Evolutionary conservation across 2,329 filamentous ascomycete species (phyloP), one percentile per base, ranked within the genome.

Genomic region (Podosphaera aphanis): DNA sequence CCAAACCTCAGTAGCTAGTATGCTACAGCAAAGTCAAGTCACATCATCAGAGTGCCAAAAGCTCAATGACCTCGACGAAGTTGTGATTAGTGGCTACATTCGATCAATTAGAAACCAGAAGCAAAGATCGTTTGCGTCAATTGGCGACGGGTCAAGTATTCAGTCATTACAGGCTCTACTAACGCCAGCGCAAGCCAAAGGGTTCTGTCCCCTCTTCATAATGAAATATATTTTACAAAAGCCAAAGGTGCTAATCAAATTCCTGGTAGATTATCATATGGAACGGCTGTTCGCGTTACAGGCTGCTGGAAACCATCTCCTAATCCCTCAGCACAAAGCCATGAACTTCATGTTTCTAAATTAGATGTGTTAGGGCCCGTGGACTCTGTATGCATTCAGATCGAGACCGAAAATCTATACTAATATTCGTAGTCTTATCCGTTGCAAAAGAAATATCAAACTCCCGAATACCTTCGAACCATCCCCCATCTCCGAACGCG

Each of bases 381-480:
- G 44, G 78, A 94, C 64, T 70, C 84, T 53, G 84, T 90, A 67
- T 61, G 74, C 37, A 21, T 63, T 57, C 35, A 41, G 15, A 16
- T 21, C 8, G 29, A n/a, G 36, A 16, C 25, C 8, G 21, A 37
- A 23, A 19, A 25, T 37, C 10, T 19, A 1, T 20, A 13, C 23
- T 18, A 8, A 43, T 13, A 33, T 39, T 23, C 52, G 23, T 57
- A 95, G 82, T 82, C 78, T 50, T 93, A 83, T 59, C 90, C 90
- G 2, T 74, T 98, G 20, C 90, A 98, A 63, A 93, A 93, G 63
- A 95, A 95, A 63, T 93, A 90, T 55, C 86, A 94, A 55, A 83
- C 79, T 4, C 68, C 80, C 44, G 88, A 95, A 59, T 95, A 80
- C 60, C 73, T 98, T 50, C 80, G 90, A 48, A 81, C 80, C 11